Percentiles rank a stretch among this genome's conserved stretches.
These are phyloP conservation scores for Basipetospora chlamydospora DNA, from an alignment of 2,329 filamentous ascomycete genomes.

Conservation along the genomic window DNA sequence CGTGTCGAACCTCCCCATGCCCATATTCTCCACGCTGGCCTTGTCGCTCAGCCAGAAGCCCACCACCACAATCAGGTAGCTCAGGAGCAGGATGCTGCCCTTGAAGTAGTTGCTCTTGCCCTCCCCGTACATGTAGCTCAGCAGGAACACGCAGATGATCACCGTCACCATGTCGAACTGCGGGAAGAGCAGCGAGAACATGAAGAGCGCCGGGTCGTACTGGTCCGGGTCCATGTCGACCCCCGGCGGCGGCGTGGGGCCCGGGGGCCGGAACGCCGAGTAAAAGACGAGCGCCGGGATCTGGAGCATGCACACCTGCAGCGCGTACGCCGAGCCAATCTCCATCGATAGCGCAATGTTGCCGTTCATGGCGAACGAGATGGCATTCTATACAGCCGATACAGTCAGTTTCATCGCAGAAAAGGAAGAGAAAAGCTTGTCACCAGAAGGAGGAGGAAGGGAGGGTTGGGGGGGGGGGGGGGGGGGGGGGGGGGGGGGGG, in stretches of 20 bases:
- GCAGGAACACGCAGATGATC: conserved; percentile 85
- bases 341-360: conserved; percentile 99
- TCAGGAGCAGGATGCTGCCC: conserved; percentile 83
- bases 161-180: conserved; percentile 99
- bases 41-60: conserved; percentile 77
- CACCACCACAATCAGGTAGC: conserved; percentile 80
- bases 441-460: neutral
- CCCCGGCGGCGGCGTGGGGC: conserved; percentile 16
- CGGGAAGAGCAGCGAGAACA: conserved; percentile 82
- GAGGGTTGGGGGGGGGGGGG: neutral
- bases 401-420: no score
- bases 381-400: conserved; percentile 77
- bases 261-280: conserved; percentile 55
- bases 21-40: conserved; percentile 22
- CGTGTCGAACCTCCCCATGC: conserved; percentile 38
- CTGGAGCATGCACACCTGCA: conserved; percentile 90
- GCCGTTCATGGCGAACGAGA: conserved; percentile 98
- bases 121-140: conserved; percentile 96
- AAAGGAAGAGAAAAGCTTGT: conserved; percentile 1
- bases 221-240: conserved; percentile 14
- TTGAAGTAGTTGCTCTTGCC: conserved; percentile 99
- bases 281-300: conserved; percentile 87
- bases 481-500: neutral
- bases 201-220: conserved; percentile 39
- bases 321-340: conserved; percentile 89